A percentile compares a stretch with the other conserved stretches of the same genome.
These are phyloP conservation scores for Daldinia concentrica DNA, from an alignment of 495 filamentous ascomycete genomes.

Conservation along the genomic window DNA sequence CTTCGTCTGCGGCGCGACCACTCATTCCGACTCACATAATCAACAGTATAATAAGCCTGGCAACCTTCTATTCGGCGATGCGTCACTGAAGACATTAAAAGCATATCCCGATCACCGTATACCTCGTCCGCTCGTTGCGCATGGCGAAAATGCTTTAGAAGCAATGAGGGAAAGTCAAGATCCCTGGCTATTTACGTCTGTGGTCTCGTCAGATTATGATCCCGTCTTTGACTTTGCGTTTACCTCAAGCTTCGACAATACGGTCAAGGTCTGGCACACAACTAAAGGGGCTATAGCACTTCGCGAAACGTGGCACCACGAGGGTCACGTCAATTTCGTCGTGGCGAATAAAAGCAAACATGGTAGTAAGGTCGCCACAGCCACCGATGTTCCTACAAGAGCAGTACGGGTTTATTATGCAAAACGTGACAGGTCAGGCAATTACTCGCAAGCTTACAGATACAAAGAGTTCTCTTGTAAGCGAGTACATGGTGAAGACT, in stretches of 20 bases:
- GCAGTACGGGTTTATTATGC: slow-evolving; percentile 60
- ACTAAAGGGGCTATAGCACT: slow-evolving; percentile 50
- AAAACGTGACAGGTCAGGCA: background rate
- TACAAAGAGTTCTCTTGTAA: slow-evolving; percentile 57
- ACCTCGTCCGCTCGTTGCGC: slow-evolving; percentile 59
- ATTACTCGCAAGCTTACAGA: slow-evolving; percentile 23
- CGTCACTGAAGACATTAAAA: slow-evolving; percentile 59
- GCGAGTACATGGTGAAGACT: slow-evolving; percentile 55
- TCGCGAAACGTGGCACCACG: slow-evolving; percentile 67
- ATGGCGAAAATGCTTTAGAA: slow-evolving; percentile 62
- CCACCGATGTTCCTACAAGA: slow-evolving; percentile 56
- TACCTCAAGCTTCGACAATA: slow-evolving; percentile 83
- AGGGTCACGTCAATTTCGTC: slow-evolving; percentile 76
- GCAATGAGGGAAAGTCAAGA: slow-evolving; percentile 71
- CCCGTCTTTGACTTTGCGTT: slow-evolving; percentile 65
- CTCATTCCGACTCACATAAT: slow-evolving; percentile 76
- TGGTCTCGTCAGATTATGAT: slow-evolving; percentile 79
- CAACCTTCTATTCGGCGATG: slow-evolving; percentile 80
- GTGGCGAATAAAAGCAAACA: slow-evolving; percentile 60
- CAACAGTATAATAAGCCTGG: slow-evolving; percentile 85
- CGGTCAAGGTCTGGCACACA: slow-evolving; percentile 78
- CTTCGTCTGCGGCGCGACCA: slow-evolving; percentile 74
- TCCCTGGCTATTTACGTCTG: slow-evolving; percentile 76
- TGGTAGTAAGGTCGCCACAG: slow-evolving; percentile 59
- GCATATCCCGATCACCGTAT: slow-evolving; percentile 78